These are phyloP conservation scores for Podospora appendiculata DNA, from an alignment of 495 filamentous ascomycete genomes.

Conservation along the genomic window DNA sequence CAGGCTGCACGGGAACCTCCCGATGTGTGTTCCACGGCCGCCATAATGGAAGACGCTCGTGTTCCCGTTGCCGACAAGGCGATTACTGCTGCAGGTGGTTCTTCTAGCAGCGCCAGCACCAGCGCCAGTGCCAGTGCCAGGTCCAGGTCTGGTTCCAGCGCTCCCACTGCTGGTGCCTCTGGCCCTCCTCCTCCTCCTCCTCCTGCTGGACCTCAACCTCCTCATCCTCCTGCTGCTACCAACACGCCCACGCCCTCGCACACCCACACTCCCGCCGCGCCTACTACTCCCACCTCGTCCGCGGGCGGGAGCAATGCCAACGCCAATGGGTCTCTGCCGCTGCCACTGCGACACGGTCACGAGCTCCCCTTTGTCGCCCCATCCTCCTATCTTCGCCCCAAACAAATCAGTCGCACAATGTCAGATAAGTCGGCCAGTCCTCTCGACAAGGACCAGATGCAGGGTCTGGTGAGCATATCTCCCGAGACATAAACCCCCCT, in stretches of 20 bases:
- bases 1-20: conserved; percentile 5
- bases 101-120: conserved; percentile 13
- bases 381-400: conserved; percentile 75
- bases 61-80: conserved; percentile 21
- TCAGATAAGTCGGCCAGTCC: conserved; percentile 56
- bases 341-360: conserved; percentile 33
- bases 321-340: conserved; percentile 17
- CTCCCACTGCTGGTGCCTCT: too few species aligned
- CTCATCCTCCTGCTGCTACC: too few species aligned
- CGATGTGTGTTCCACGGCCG: conserved; percentile 26
- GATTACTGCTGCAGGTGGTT: conserved; percentile 15
- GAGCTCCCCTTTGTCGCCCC: conserved; percentile 65
- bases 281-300: conserved; percentile 6
- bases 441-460: conserved; percentile 84
- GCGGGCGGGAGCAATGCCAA: conserved; percentile 16
- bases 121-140: not conserved
- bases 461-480: conserved; percentile 70
- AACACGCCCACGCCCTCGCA: too few species aligned
- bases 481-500: conserved; percentile 19
- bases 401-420: conserved; percentile 41
- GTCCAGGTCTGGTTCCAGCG: too few species aligned
- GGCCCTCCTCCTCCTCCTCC: too few species aligned
- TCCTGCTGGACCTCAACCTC: too few species aligned
- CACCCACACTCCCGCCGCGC: too few species aligned
- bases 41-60: conserved; percentile 32